Evolutionary conservation across 768 basidiomycete species (phyloP).

Genomic region (Aureoboletus auriporus): DNA sequence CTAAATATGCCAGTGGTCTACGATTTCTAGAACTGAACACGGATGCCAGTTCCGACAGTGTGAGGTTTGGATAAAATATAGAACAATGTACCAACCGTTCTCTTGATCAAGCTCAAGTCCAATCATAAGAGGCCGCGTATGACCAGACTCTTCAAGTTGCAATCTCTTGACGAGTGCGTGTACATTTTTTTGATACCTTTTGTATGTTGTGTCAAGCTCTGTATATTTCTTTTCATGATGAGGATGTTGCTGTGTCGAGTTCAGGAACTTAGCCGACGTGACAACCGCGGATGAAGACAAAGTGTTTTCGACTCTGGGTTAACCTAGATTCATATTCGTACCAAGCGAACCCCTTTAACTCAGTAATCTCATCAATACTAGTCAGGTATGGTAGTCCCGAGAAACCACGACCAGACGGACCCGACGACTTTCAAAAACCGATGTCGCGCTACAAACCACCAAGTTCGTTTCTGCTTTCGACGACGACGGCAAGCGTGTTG

Average conservation of each 20-base stretch:
- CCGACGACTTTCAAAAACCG: slow-evolving; percentile 28
- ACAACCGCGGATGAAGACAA: slow-evolving; percentile 63
- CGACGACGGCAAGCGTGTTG: slow-evolving; percentile 16
- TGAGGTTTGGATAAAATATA: not conserved
- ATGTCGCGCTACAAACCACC: slow-evolving; percentile 24
- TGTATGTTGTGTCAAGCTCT: slow-evolving; percentile 27
- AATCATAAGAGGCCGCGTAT: slow-evolving; percentile 53
- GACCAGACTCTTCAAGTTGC: slow-evolving; percentile 57
- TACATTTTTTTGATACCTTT: slow-evolving; percentile 51
- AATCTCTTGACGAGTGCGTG: slow-evolving; percentile 44
- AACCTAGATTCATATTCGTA: not conserved
- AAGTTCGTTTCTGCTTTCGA: no score
- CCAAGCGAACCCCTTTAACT: slow-evolving; percentile 32
- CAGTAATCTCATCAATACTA: slow-evolving; percentile 41
- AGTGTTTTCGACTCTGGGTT: slow-evolving; percentile 46
- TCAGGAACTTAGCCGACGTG: slow-evolving; percentile 45
- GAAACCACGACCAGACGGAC: no score
- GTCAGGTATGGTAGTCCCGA: no score
- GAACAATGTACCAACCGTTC: slow-evolving; percentile 42
- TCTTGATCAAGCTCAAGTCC: slow-evolving; percentile 78
- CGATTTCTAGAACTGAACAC: slow-evolving; percentile 56
- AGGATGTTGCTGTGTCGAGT: slow-evolving; percentile 46
- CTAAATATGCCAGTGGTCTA: no score
- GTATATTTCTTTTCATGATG: slow-evolving; percentile 64
- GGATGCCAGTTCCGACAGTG: slow-evolving; percentile 54